A percentile compares a stretch with the other conserved stretches of the same genome.
phyloP scores from a whole-genome alignment of 1,284 basidiomycete species.

The Fistulina hepatica region DNA sequence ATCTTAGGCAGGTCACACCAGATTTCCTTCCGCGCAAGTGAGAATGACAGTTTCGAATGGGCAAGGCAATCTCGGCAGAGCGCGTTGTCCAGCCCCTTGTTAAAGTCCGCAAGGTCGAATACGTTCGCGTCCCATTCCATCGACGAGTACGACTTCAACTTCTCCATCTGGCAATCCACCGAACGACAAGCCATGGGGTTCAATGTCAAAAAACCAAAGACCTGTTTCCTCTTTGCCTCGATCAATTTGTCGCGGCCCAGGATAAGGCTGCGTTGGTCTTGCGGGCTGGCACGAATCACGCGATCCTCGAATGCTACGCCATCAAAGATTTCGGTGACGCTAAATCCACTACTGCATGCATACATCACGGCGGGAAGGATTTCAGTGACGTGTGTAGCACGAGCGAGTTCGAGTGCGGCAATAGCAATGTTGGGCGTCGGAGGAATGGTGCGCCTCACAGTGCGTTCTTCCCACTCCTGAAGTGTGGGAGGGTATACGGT shows the following conservation, averaged over 20 bases:
- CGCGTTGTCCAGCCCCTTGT: too few relatives aligned
- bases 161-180: neutral
- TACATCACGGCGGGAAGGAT: neutral
- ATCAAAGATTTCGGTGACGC: neutral
- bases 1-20: too few relatives aligned
- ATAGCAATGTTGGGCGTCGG: neutral
- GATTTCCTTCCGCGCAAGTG: too few relatives aligned
- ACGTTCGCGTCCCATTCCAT: neutral
- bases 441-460: neutral
- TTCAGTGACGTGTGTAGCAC: too few relatives aligned
- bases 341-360: neutral
- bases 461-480: slow-evolving; percentile 7
- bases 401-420: neutral
- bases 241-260: neutral
- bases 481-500: slow-evolving; percentile 11
- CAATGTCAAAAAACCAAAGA: neutral
- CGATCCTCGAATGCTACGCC: neutral
- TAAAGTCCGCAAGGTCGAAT: too few relatives aligned
- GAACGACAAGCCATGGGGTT: neutral
- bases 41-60: too few relatives aligned
- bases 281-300: neutral
- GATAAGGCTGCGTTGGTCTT: neutral
- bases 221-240: neutral
- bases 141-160: neutral
- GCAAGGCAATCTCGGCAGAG: too few relatives aligned